Evolutionary conservation across 148 eudicot genomes (phyloP), one percentile per base, ranked within the genome.

Genomic region (Vaccinium macrocarpon): DNA sequence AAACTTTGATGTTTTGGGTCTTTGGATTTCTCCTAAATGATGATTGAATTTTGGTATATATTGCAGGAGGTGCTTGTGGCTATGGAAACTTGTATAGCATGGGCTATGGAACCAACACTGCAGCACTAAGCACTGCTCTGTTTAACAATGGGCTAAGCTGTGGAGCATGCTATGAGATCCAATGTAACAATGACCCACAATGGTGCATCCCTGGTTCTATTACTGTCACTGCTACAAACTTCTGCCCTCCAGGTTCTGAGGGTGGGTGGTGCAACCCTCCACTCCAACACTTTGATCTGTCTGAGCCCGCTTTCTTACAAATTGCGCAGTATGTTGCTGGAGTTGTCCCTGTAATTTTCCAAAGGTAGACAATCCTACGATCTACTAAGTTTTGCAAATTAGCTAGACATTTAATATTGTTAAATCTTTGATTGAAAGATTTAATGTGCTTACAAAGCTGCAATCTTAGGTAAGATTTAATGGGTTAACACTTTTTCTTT

Each of bases 201-300:
- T 90, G 90, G 92, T 90, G 92, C 87, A 80, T 57, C 61, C 84
- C 85, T 5, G 89, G 87, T 42, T 81, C 81, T 48, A 80, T 88
- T 80, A 85, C 66, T 35, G 52, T 90, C 84, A 90, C 92, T 6
- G 91, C 92, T 77, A 90, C 91, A 78, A 90, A 90, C 82, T 79
- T 90, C 16, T 90, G 90, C 84, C 92, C 92, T 0, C 90, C 90
- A 2, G 88, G 88, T 64, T 50, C 6, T 80, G 75, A 83, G 12
- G 90, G 92, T n/a, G 92, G 90, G 21, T 88, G 90, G 92, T 90
- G 92, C 87, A 86, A 90, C 38, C 92, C 90, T n/a, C 92, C 92
- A 12, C 90, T 78, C 16, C 91, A 80, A 55, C 92, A 90, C 76
- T 90, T 90, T 38, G 92, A 90, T 83, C 8, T 90, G 84, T 89